Percentiles rank a stretch among this genome's conserved stretches.
phyloP scores from a whole-genome alignment of 2,329 filamentous ascomycete species.

The Colletotrichum ledebouriae region DNA sequence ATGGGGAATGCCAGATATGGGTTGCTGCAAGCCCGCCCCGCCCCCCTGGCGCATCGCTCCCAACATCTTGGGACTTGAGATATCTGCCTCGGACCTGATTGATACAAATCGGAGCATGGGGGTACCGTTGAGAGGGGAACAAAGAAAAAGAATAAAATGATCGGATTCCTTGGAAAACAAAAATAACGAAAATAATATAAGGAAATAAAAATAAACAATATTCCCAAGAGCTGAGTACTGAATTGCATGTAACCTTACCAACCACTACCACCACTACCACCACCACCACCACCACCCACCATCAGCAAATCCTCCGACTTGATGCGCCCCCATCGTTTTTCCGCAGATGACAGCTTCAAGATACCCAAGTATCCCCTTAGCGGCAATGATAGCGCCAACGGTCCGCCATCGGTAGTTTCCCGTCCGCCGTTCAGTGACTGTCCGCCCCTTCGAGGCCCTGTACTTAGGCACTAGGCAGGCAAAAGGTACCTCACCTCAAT shows the following conservation, averaged over 20 bases:
- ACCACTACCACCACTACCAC: constrained; percentile 2
- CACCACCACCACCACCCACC: background rate
- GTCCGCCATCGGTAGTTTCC: constrained; percentile 33
- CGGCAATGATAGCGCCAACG: constrained; percentile 27
- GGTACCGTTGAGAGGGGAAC: background rate
- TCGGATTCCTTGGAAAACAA: background rate
- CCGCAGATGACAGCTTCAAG: constrained; percentile 12
- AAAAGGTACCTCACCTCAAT: no score
- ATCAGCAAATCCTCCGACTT: constrained; percentile 5
- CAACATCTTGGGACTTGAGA: constrained; percentile 20
- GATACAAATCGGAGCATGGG: constrained; percentile 19
- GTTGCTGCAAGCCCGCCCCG: constrained; percentile 20
- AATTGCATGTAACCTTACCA: background rate
- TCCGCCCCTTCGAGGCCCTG: no score
- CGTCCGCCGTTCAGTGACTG: no score
- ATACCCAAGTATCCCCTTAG: no score
- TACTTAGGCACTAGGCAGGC: no score
- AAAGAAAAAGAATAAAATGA: constrained; percentile 2
- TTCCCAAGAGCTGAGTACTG: background rate
- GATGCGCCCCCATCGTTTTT: constrained; percentile 34
- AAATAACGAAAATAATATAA: background rate
- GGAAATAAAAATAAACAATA: constrained; percentile 10
- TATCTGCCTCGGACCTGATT: constrained; percentile 31
- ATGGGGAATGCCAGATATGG: constrained; percentile 1
- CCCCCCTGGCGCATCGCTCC: constrained; percentile 10